phyloP scores from a whole-genome alignment of 768 basidiomycete species.

The Lactifluus pinguis region DNA sequence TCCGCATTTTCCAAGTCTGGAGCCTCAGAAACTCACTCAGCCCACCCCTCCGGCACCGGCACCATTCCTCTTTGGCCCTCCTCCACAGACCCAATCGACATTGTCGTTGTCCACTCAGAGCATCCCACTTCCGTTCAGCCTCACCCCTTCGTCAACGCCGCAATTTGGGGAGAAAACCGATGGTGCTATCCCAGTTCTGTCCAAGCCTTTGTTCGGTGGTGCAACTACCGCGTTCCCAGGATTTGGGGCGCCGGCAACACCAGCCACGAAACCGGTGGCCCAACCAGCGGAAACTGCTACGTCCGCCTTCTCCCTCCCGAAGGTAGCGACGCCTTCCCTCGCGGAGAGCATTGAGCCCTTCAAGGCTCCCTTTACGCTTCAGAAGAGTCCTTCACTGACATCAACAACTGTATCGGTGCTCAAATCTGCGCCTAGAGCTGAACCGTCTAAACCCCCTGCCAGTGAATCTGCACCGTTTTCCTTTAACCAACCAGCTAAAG shows the following conservation, averaged over 20 bases:
- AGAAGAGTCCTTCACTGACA: not conserved
- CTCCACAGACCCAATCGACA: not conserved
- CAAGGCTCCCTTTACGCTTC: conserved; percentile 12
- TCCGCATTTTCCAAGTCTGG: not conserved
- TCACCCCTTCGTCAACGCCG: conserved; percentile 1
- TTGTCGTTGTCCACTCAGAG: not conserved
- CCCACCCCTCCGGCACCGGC: not conserved
- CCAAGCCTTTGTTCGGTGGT: conserved; percentile 7
- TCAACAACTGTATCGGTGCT: not conserved
- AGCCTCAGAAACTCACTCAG: not conserved
- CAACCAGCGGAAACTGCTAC: conserved; percentile 3
- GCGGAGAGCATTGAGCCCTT: not conserved
- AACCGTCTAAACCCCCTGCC: conserved; percentile 4
- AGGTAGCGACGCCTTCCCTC: not conserved
- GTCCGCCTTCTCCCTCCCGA: conserved; percentile 1
- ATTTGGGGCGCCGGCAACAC: conserved; percentile 5
- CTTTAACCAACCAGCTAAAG: conserved; percentile 2
- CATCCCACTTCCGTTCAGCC: conserved; percentile 11
- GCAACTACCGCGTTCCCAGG: conserved; percentile 6
- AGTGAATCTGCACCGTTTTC: not conserved
- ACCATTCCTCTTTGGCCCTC: conserved; percentile 2
- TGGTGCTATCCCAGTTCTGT: not conserved
- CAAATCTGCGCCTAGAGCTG: not conserved
- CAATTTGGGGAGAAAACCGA: conserved; percentile 4
- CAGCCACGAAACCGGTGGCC: not conserved